These are phyloP conservation scores for Coemansia biformis DNA, from an alignment of 192 early-diverging fungal species.

Conservation along the genomic window DNA sequence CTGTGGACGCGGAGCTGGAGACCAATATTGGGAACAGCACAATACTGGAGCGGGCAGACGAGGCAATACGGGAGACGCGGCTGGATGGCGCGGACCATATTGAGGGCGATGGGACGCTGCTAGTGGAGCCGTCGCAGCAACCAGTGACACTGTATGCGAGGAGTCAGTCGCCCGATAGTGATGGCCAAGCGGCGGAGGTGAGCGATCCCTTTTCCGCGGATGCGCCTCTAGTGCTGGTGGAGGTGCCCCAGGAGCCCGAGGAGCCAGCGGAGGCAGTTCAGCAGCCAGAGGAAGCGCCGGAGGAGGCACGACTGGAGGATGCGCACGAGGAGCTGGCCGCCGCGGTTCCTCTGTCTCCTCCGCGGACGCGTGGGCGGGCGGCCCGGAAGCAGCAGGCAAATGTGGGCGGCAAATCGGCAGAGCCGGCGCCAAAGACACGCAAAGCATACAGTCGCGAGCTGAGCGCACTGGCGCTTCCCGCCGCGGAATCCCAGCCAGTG, in stretches of 20 bases:
- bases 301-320: too few relatives aligned
- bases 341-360: background rate
- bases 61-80: background rate
- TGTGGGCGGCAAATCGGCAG: background rate
- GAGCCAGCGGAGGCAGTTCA: too few relatives aligned
- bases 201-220: too few relatives aligned
- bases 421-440: background rate
- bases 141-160: constrained; percentile 11
- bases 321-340: background rate
- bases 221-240: too few relatives aligned
- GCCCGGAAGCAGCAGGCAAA: background rate
- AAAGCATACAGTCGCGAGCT: background rate
- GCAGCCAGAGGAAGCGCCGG: too few relatives aligned
- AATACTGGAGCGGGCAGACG: background rate
- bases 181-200: background rate
- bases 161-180: background rate
- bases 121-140: constrained; percentile 5
- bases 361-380: background rate
- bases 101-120: background rate
- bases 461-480: background rate
- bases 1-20: background rate
- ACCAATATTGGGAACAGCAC: constrained; percentile 1
- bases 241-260: too few relatives aligned
- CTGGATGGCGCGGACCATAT: background rate
- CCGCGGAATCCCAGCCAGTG: background rate